Evolutionary conservation across 2,329 filamentous ascomycete species (phyloP).

Genomic region (Talaromyces islandicus): DNA sequence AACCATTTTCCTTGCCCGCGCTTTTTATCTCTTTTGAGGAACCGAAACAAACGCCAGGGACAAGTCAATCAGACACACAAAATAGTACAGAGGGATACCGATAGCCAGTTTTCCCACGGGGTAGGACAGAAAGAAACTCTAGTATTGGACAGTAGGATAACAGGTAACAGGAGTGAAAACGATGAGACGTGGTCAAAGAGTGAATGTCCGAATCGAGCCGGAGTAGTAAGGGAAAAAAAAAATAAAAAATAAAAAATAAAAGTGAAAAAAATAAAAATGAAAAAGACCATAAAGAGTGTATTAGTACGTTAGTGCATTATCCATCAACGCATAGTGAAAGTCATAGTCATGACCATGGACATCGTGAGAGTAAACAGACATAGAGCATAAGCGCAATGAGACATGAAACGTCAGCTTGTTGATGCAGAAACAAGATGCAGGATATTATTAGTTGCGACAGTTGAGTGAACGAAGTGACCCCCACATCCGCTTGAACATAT

Average conservation of each 20-base stretch:
- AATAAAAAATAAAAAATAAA: too few species aligned
- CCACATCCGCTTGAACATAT: conserved; percentile 10
- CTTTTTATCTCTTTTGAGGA: background rate
- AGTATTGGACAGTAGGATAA: background rate
- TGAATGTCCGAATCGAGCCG: background rate
- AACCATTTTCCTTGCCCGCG: background rate
- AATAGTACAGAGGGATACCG: background rate
- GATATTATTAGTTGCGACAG: conserved; percentile 15
- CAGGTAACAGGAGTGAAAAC: background rate
- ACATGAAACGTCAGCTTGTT: conserved; percentile 8
- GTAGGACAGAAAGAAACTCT: background rate
- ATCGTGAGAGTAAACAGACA: background rate
- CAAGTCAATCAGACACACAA: background rate
- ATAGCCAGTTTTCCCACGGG: background rate
- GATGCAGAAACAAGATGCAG: background rate
- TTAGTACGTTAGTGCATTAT: background rate
- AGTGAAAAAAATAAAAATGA: background rate
- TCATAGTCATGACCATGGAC: background rate
- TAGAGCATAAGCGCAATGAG: conserved; percentile 6
- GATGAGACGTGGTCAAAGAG: background rate
- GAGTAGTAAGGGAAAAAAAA: background rate
- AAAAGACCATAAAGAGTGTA: background rate
- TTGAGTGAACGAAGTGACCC: conserved; percentile 16
- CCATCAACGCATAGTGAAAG: background rate
- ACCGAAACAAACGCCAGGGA: background rate